A percentile compares a stretch with the other conserved stretches of the same genome.
These are phyloP conservation scores for Huntiella abstrusa DNA, from an alignment of 2,329 filamentous ascomycete species.

Conservation along the genomic window DNA sequence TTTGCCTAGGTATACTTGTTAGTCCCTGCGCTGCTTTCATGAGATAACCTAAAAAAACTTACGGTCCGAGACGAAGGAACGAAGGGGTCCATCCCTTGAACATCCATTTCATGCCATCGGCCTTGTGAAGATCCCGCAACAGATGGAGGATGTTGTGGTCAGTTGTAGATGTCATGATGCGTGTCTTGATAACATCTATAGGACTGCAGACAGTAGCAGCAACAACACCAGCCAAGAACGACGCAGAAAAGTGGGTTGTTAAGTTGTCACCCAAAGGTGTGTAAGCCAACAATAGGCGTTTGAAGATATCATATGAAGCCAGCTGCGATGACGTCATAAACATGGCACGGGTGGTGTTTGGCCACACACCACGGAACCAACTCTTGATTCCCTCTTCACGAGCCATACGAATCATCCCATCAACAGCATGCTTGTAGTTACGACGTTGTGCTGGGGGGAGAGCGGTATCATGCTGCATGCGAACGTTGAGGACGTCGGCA, in stretches of 20 bases:
- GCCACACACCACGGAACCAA: slow-evolving; percentile 71
- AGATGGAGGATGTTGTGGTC: slow-evolving; percentile 35
- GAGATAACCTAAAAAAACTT: slow-evolving; percentile 18
- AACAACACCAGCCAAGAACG: slow-evolving; percentile 60
- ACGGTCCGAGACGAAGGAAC: slow-evolving; percentile 46
- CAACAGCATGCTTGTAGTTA: slow-evolving; percentile 76
- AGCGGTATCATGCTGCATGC: slow-evolving; percentile 87
- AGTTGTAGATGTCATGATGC: slow-evolving; percentile 54
- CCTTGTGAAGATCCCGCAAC: slow-evolving; percentile 45
- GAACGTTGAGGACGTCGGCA: slow-evolving; percentile 89
- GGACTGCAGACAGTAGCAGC: slow-evolving; percentile 73
- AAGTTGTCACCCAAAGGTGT: slow-evolving; percentile 51
- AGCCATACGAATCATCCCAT: slow-evolving; percentile 76
- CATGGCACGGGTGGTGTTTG: slow-evolving; percentile 63
- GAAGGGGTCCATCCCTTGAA: slow-evolving; percentile 82
- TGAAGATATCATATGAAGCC: slow-evolving; percentile 71
- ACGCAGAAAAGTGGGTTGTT: slow-evolving; percentile 61
- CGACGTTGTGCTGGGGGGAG: slow-evolving; percentile 54
- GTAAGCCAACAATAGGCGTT: slow-evolving; percentile 45
- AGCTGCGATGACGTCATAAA: slow-evolving; percentile 76
- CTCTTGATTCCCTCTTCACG: slow-evolving; percentile 58
- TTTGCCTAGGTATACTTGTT: slow-evolving; percentile 36
- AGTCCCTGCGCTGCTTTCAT: background rate
- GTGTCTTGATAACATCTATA: slow-evolving; percentile 77
- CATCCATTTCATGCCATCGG: slow-evolving; percentile 64